phyloP scores from a whole-genome alignment of 2,329 filamentous ascomycete species.

The Tolypocladium paradoxum region DNA sequence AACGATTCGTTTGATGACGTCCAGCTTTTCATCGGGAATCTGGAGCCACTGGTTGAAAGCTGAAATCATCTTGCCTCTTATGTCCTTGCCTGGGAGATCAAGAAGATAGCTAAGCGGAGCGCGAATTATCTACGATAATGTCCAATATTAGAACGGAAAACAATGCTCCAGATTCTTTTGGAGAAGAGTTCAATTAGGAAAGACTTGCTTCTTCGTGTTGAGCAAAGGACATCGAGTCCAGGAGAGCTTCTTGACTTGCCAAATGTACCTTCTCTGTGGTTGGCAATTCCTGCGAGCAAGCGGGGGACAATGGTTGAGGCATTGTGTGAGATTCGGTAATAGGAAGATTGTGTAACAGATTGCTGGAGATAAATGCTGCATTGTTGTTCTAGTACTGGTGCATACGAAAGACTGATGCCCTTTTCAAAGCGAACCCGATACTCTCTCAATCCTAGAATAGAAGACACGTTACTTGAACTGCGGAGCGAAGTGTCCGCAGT shows the following conservation, averaged over 20 bases:
- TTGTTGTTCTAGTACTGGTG: neutral
- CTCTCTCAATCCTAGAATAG: neutral
- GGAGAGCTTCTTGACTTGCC: neutral
- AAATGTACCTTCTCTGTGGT: neutral
- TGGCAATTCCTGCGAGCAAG: neutral
- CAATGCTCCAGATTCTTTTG: neutral
- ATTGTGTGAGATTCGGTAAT: neutral
- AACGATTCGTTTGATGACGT: constrained; percentile 61
- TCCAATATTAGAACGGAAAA: neutral
- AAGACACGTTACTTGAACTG: neutral
- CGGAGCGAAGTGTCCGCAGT: neutral
- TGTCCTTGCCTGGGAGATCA: neutral
- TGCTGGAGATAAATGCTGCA: neutral
- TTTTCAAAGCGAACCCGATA: neutral
- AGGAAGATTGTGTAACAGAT: too few species aligned
- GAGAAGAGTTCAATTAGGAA: neutral
- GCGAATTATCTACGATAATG: neutral
- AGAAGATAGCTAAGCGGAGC: neutral
- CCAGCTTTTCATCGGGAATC: constrained; percentile 54
- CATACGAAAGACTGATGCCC: neutral
- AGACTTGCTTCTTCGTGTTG: neutral
- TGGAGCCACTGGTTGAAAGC: constrained; percentile 67
- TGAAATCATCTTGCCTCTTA: neutral
- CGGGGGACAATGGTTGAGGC: neutral
- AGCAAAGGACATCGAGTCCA: neutral